Evolutionary conservation across 2,329 filamentous ascomycete species (phyloP).

Genomic region (Talaromyces funiculosus): DNA sequence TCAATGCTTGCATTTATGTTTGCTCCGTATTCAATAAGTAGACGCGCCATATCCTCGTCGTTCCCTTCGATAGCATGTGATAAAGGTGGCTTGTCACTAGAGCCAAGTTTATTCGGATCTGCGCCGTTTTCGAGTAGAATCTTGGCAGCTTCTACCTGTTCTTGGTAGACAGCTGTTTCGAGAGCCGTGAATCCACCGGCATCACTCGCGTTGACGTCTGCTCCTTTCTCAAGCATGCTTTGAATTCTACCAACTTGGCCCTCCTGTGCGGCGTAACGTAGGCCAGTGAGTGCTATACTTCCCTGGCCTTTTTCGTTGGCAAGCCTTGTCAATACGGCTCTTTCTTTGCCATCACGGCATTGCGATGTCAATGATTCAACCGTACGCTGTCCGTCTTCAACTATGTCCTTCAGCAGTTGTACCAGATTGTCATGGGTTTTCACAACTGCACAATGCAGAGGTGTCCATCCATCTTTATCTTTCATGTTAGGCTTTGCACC

Average conservation of each 20-base stretch:
- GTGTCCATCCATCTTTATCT: conserved; percentile 31
- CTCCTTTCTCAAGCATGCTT: conserved; percentile 2
- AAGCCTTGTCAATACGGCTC: background rate
- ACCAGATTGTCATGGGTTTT: conserved; percentile 33
- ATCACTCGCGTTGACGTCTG: conserved; percentile 2
- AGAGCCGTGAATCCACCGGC: background rate
- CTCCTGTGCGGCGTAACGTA: background rate
- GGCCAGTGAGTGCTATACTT: background rate
- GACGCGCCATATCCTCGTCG: background rate
- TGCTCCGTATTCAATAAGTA: background rate
- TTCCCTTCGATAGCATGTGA: background rate
- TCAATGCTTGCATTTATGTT: background rate
- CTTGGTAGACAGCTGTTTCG: background rate
- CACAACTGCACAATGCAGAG: conserved; percentile 34
- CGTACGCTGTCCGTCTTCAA: background rate
- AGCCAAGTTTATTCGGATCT: background rate
- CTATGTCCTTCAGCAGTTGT: conserved; percentile 22
- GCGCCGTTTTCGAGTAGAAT: background rate
- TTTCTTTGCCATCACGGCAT: background rate
- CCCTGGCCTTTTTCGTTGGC: background rate
- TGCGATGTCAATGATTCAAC: background rate
- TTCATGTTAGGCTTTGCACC: conserved; percentile 36
- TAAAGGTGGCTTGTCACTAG: background rate
- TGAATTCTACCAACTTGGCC: background rate
- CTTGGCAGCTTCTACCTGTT: background rate